Base-by-base conservation (phyloP, 1,139 yeast genomes). In the Suhomyces terraborum region DNA sequence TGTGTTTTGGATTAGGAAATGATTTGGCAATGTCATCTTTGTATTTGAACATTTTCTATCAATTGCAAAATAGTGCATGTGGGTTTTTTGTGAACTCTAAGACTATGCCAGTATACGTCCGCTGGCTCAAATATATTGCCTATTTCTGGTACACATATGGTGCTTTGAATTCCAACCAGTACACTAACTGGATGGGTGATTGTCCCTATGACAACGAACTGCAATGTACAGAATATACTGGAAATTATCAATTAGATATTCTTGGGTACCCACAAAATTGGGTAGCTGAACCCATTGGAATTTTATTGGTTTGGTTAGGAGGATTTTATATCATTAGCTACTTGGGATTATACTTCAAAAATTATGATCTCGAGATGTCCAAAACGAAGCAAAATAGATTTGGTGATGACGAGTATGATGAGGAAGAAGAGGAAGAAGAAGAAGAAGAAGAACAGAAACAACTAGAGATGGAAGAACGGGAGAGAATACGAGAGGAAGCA, bases 71-170 rank as follows among this genome's bases (percentile, higher is more conserved):
- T 33, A 56, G 57, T 36, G 61, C 61, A 1, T 56, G 60, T 45
- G 63, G 63, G 1, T 59, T 50, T 42, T 59, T 59, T 40, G 59
- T 56, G 21, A 59, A 59, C 40, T 52, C 62, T 4, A 48, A 48
- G n/a, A 50, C 57, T 0, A 52, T 58, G 57, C 63, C 63, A 1
- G 59, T 58, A 3, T 59, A 59, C 35, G 62, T 59, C 6, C 48
- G 60, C 9, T 59, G 63, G 63, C 45, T 53, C 17, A 59, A 59
- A 38, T 59, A 57, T 31, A 31, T 56, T 32, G 60, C 63, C 2
- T 56, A 50, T 35, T 58, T 58, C 32, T 59, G 63, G 63, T 58
- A 58, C n/a, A 55, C 53, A 0, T 59, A 54, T 33, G 62, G 62
- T 6, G 63, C 59, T 1, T 42, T 57, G 28, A 46, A 51, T 6